Percentiles rank a stretch among this genome's conserved stretches.
Conservation (phyloP, 2,329 filamentous ascomycete genomes). For the Aspergillus felis region DNA sequence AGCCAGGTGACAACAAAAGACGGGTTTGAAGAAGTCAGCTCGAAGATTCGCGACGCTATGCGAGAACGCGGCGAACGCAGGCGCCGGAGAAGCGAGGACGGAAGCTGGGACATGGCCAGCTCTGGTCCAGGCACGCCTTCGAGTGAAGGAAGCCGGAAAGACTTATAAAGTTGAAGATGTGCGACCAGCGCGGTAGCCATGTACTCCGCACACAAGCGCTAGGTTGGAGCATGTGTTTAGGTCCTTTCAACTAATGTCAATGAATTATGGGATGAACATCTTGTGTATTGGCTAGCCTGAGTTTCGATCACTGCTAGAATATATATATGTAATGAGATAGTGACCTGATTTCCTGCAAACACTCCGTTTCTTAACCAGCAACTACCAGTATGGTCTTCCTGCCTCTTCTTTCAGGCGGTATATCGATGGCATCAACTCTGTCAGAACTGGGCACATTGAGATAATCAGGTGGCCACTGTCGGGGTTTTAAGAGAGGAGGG, state of each 20-base stretch:
- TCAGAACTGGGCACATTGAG: neutral
- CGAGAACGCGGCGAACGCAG: conserved; percentile 66
- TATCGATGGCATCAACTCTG: neutral
- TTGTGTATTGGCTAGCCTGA: neutral
- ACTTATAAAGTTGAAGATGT: conserved; percentile 20
- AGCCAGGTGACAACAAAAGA: conserved; percentile 63
- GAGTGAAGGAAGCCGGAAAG: conserved; percentile 35
- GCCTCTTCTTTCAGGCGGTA: neutral
- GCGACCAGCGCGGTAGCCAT: neutral
- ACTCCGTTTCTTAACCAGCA: too few species aligned
- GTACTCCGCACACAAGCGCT: neutral
- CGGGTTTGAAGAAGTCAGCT: conserved; percentile 76
- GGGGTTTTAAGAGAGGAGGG: neutral
- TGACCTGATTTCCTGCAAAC: neutral
- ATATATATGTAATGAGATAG: neutral
- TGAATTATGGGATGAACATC: neutral
- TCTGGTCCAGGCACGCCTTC: conserved; percentile 35
- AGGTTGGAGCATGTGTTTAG: neutral
- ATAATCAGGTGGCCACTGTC: neutral
- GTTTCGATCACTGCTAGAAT: neutral
- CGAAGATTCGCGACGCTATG: conserved; percentile 83
- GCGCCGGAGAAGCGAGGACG: conserved; percentile 45
- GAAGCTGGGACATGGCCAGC: conserved; percentile 39
- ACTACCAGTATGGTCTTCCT: too few species aligned
- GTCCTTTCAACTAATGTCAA: neutral